Base-by-base conservation (phyloP, 306 rosid genomes). In the Castanopsis chinensis region DNA sequence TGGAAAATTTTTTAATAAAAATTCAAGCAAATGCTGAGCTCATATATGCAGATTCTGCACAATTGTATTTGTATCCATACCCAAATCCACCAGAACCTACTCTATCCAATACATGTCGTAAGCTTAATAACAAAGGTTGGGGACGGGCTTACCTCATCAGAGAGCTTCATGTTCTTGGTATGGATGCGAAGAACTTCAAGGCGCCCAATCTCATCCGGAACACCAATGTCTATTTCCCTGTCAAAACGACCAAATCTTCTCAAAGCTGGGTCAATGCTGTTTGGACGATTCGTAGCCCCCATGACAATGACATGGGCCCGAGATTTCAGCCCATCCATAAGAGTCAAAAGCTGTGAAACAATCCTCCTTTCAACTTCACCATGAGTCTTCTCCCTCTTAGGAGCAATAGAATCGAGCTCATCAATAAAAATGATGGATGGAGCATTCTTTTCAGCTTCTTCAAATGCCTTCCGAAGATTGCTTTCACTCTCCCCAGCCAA, bases 401-500 rank as follows among this genome's bases (percentile, higher is more conserved):
- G 94, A 71, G 94, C 94, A 80, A 90, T 90, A 60, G 91, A 90
- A 69, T 90, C 94, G 28, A 90, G 0, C 81, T 90, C 93, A 82
- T 90, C 93, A 71, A 90, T 90, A 58, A 90, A 90, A 79, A 90
- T 90, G 75, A 90, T 90, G 57, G 93, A 86, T 7, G 93, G 93
- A 43, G 93, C 94, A 85, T 90, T 90, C 84, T 88, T 90, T 75
- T 90, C 92, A 15, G 94, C 94, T 74, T 90, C 94, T 81, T 90
- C 92, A 83, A 90, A 90, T 57, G 94, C 94, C 79, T 88, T 90
- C 77, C 92, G 79, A 56, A 90, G 92, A 78, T 88, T 90, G 79
- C 94, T 90, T 87, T 90, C 92, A 82, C 94, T 90, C 82, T 90
- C 94, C 55, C 94, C 92, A 45, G 94, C 92, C 69, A 90, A 77